phyloP scores from a whole-genome alignment of 768 basidiomycete species.

The Tylopilus sp. region DNA sequence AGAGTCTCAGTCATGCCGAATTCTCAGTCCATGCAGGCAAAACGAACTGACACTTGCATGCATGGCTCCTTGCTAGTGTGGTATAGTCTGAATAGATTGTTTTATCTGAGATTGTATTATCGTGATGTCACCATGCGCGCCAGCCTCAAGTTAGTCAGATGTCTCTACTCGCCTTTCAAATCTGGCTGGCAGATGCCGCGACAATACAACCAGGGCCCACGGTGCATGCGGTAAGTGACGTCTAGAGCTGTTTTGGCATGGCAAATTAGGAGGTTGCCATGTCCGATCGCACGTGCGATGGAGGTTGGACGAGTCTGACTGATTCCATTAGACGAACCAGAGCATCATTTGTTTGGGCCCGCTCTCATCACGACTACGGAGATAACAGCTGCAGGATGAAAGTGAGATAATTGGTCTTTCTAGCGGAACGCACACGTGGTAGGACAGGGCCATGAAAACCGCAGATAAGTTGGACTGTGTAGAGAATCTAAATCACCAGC shows the following conservation, averaged over 20 bases:
- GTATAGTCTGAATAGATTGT: too few relatives aligned
- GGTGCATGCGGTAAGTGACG: too few relatives aligned
- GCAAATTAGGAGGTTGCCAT: conserved; percentile 52
- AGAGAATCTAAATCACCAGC: conserved; percentile 36
- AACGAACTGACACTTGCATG: too few relatives aligned
- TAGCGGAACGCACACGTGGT: conserved; percentile 33
- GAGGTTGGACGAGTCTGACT: conserved; percentile 47
- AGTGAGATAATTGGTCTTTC: not conserved
- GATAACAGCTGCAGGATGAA: conserved; percentile 36
- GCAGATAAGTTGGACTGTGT: conserved; percentile 28
- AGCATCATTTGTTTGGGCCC: conserved; percentile 47
- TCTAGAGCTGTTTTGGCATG: conserved; percentile 46
- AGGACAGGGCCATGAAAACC: conserved; percentile 36
- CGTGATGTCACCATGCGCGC: too few relatives aligned
- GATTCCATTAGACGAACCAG: conserved; percentile 59
- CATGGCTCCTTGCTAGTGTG: too few relatives aligned
- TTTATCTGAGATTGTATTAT: too few relatives aligned
- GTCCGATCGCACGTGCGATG: conserved; percentile 47
- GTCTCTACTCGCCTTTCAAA: too few relatives aligned
- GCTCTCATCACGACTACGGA: conserved; percentile 53
- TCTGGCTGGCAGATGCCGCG: too few relatives aligned
- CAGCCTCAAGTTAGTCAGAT: too few relatives aligned
- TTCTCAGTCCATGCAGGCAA: too few relatives aligned
- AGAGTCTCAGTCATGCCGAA: too few relatives aligned
- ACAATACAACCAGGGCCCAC: too few relatives aligned